These are phyloP conservation scores for Lithocarpus polystachyus DNA, from an alignment of 306 rosid genomes.

Conservation along the genomic window DNA sequence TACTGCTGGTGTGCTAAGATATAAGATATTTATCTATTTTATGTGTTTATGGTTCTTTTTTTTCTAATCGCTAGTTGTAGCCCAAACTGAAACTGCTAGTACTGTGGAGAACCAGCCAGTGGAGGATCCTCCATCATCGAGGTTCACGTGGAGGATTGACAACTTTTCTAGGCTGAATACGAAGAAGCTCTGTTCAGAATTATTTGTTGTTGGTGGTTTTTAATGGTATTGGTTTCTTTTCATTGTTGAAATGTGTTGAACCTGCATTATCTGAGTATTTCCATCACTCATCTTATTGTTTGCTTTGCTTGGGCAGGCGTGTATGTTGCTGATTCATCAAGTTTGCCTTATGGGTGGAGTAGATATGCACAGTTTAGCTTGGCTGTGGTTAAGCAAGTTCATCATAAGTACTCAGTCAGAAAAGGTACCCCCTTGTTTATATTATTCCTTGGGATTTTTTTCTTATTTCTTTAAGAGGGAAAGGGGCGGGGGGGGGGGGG, in stretches of 20 bases:
- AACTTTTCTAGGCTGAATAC: conserved; percentile 67
- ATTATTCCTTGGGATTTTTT: neutral
- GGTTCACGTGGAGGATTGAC: conserved; percentile 82
- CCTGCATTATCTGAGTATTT: conserved; percentile 1
- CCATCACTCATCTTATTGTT: conserved; percentile 18
- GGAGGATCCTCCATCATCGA: conserved; percentile 70
- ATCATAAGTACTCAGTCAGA: conserved; percentile 63
- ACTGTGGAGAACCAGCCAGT: conserved; percentile 71
- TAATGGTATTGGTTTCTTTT: conserved; percentile 61
- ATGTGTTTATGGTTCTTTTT: neutral
- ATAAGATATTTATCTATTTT: conserved; percentile 10
- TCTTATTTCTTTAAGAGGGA: no score
- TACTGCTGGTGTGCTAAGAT: conserved; percentile 15
- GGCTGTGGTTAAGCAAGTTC: conserved; percentile 65
- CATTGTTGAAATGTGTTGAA: neutral
- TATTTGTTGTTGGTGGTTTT: conserved; percentile 68
- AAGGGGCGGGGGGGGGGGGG: neutral
- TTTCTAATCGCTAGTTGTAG: conserved; percentile 45
- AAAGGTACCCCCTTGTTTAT: conserved; percentile 51
- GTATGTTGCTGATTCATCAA: conserved; percentile 76
- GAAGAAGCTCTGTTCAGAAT: conserved; percentile 74
- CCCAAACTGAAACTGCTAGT: conserved; percentile 64
- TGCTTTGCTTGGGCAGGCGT: conserved; percentile 55
- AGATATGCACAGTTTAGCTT: conserved; percentile 88
- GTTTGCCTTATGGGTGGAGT: conserved; percentile 89